A percentile compares a stretch with the other conserved stretches of the same genome.
Conservation (phyloP, 495 filamentous ascomycete genomes). For the Platismatia glauca region DNA sequence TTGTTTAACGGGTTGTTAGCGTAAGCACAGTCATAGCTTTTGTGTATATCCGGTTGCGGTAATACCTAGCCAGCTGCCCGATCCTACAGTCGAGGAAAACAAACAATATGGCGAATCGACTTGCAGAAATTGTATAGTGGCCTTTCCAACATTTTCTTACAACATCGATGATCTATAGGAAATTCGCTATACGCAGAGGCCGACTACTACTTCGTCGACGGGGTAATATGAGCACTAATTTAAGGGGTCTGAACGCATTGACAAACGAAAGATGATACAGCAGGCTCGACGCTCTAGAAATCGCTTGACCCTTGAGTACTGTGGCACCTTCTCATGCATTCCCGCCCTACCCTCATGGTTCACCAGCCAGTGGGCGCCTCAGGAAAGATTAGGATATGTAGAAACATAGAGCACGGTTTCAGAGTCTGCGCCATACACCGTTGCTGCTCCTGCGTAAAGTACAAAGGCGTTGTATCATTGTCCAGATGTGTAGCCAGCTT, state of each 20-base stretch:
- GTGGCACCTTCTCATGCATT: neutral
- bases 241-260: slow-evolving; percentile 8
- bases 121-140: neutral
- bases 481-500: neutral
- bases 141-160: neutral
- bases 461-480: neutral
- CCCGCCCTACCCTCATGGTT: neutral
- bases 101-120: neutral
- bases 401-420: slow-evolving; percentile 3
- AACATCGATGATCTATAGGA: slow-evolving; percentile 6
- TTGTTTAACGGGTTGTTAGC: neutral
- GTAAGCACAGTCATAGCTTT: neutral
- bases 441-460: slow-evolving; percentile 1
- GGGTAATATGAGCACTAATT: slow-evolving; percentile 15
- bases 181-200: slow-evolving; percentile 10
- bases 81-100: neutral
- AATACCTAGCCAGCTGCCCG: neutral
- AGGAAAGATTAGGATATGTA: slow-evolving; percentile 2
- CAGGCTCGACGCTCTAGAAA: slow-evolving; percentile 4
- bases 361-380: neutral
- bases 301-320: slow-evolving; percentile 2
- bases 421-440: slow-evolving; percentile 1
- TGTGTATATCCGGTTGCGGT: neutral
- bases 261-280: slow-evolving; percentile 11
- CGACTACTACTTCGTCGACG: slow-evolving; percentile 13